Evolutionary conservation across 208 protist species (phyloP).

Genomic region (Crithidia sp.): DNA sequence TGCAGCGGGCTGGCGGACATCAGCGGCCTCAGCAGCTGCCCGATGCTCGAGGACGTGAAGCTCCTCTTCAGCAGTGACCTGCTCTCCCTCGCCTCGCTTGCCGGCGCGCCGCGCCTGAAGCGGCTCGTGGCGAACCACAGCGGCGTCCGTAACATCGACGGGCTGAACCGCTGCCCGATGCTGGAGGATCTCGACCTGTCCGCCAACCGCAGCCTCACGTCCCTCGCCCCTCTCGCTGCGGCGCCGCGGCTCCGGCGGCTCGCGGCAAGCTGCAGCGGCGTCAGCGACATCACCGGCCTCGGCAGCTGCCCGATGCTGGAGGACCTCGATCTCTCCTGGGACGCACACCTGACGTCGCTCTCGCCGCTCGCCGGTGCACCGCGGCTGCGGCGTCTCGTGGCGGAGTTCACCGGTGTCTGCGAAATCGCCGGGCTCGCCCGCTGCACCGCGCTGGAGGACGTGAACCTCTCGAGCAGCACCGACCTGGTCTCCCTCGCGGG

Average conservation of each 20-base stretch:
- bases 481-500: slow-evolving; percentile 1
- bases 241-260: slow-evolving; percentile 2
- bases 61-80: not conserved
- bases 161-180: slow-evolving; percentile 1
- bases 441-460: not conserved
- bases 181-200: slow-evolving; percentile 5
- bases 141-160: slow-evolving; percentile 5
- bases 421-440: not conserved
- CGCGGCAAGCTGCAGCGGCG: slow-evolving; percentile 6
- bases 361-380: not conserved
- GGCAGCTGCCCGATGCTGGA: slow-evolving; percentile 6
- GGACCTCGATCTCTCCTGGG: slow-evolving; percentile 1
- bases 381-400: not conserved
- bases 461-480: slow-evolving; percentile 5
- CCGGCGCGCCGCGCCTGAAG: not conserved
- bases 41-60: slow-evolving; percentile 2
- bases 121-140: slow-evolving; percentile 3
- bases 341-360: slow-evolving; percentile 3
- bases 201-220: not conserved
- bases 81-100: not conserved
- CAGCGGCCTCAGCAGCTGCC: not conserved
- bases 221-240: slow-evolving; percentile 1
- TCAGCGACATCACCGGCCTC: slow-evolving; percentile 2
- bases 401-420: slow-evolving; percentile 3
- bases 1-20: slow-evolving; percentile 11